Conservation (phyloP, 805 yeast genomes). For the Teunomyces pallodes region DNA sequence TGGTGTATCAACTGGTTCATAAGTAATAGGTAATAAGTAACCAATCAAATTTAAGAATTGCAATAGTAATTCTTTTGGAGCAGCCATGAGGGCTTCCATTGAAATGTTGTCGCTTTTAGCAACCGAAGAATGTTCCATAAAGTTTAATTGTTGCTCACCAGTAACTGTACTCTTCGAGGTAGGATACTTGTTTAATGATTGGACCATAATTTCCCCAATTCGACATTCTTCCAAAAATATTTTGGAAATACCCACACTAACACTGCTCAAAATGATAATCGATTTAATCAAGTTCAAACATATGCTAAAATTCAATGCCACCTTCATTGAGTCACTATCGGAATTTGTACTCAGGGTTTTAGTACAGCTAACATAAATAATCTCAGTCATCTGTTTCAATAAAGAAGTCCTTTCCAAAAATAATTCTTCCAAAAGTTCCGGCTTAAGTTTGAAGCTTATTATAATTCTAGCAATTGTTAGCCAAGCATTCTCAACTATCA, state of each 20-base stretch:
- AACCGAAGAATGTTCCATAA: neutral
- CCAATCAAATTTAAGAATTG: conserved; percentile 56
- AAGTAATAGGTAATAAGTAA: conserved; percentile 52
- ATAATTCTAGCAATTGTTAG: conserved; percentile 58
- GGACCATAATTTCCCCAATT: conserved; percentile 46
- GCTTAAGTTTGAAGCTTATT: conserved; percentile 44
- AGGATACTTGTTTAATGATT: conserved; percentile 52
- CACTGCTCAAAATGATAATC: conserved; percentile 41
- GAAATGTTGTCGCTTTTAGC: conserved; percentile 29
- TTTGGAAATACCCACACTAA: conserved; percentile 40
- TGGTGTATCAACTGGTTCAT: conserved; percentile 28
- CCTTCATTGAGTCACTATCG: conserved; percentile 15
- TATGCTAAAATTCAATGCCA: conserved; percentile 32
- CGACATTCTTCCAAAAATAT: conserved; percentile 47
- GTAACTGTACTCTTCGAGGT: conserved; percentile 19
- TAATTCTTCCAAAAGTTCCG: conserved; percentile 45
- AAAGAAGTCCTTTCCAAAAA: conserved; percentile 18
- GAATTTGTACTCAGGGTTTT: conserved; percentile 16
- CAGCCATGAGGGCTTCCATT: conserved; percentile 69
- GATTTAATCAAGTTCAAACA: conserved; percentile 45
- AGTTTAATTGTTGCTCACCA: neutral
- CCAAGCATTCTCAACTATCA: conserved; percentile 64
- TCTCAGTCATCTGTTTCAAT: conserved; percentile 21
- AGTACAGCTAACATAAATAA: conserved; percentile 26
- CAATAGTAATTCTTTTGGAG: conserved; percentile 63